Evolutionary conservation across 371 early-diverging fungal species (phyloP).

Genomic region (Paraphysoderma sedebokerense): DNA sequence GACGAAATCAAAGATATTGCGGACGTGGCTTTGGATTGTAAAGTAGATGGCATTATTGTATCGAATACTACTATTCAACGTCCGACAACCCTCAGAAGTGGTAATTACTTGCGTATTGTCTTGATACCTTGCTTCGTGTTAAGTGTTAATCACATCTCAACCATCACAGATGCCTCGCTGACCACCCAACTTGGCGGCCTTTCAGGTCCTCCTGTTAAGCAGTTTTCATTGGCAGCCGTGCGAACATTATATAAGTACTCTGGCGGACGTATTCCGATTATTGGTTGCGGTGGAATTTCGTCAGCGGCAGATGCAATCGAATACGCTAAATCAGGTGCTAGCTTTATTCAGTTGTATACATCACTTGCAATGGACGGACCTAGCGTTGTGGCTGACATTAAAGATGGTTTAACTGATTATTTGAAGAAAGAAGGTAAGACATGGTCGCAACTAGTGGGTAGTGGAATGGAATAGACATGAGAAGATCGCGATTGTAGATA

Average conservation of each 20-base stretch:
- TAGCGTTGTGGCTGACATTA: conserved; percentile 43
- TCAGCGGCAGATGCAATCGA: conserved; percentile 49
- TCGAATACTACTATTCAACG: conserved; percentile 63
- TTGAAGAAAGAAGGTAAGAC: neutral
- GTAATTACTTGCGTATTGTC: conserved; percentile 7
- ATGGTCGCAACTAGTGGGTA: neutral
- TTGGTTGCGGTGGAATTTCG: conserved; percentile 72
- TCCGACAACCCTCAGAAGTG: conserved; percentile 29
- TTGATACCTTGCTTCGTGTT: neutral
- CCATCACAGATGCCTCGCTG: conserved; percentile 9
- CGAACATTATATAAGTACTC: conserved; percentile 47
- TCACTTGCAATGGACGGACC: conserved; percentile 51
- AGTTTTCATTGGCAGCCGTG: conserved; percentile 38
- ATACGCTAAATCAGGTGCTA: conserved; percentile 57
- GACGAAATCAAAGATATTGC: conserved; percentile 55
- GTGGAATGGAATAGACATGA: too few relatives aligned
- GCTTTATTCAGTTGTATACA: conserved; percentile 58
- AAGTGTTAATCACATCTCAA: neutral
- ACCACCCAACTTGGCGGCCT: conserved; percentile 51
- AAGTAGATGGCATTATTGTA: conserved; percentile 65
- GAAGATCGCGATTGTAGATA: too few relatives aligned
- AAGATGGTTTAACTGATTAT: conserved; percentile 23
- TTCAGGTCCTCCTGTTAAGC: conserved; percentile 51
- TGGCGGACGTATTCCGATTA: conserved; percentile 44
- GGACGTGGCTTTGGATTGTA: conserved; percentile 32